These are phyloP conservation scores for Mucor irregularis DNA, from an alignment of 371 early-diverging fungal genomes.

Conservation along the genomic window DNA sequence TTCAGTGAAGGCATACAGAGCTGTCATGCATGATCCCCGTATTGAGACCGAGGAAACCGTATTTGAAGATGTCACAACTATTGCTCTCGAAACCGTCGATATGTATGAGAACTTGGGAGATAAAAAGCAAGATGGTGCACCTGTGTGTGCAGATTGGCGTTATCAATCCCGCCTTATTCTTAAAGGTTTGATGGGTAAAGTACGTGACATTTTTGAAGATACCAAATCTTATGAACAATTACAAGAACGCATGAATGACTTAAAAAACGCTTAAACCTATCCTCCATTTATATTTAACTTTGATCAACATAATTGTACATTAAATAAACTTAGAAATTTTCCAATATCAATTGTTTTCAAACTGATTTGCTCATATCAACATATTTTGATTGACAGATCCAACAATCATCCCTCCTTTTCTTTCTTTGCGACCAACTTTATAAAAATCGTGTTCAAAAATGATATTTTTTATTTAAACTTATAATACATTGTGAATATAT, in stretches of 20 bases:
- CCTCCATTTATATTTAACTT: background rate
- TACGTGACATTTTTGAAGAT: slow-evolving; percentile 73
- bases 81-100: slow-evolving; percentile 75
- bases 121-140: slow-evolving; percentile 36
- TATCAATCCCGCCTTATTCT: slow-evolving; percentile 82
- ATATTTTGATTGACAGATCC: no score
- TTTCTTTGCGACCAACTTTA: no score
- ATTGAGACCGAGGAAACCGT: slow-evolving; percentile 64
- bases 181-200: slow-evolving; percentile 81
- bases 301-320: background rate
- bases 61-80: slow-evolving; percentile 70
- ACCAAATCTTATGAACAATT: slow-evolving; percentile 62
- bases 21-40: slow-evolving; percentile 71
- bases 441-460: no score
- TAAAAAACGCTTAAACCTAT: slow-evolving; percentile 32
- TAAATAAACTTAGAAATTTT: background rate
- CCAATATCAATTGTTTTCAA: background rate
- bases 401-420: no score
- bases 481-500: background rate
- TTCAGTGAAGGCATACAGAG: slow-evolving; percentile 81
- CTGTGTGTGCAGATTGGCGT: slow-evolving; percentile 84
- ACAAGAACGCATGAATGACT: slow-evolving; percentile 60
- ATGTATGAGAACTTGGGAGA: slow-evolving; percentile 76
- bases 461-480: no score
- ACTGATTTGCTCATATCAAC: background rate